A percentile compares a stretch with the other conserved stretches of the same genome.
These are phyloP conservation scores for Podaxis mareebaensis DNA, from an alignment of 768 basidiomycete genomes.

Conservation along the genomic window DNA sequence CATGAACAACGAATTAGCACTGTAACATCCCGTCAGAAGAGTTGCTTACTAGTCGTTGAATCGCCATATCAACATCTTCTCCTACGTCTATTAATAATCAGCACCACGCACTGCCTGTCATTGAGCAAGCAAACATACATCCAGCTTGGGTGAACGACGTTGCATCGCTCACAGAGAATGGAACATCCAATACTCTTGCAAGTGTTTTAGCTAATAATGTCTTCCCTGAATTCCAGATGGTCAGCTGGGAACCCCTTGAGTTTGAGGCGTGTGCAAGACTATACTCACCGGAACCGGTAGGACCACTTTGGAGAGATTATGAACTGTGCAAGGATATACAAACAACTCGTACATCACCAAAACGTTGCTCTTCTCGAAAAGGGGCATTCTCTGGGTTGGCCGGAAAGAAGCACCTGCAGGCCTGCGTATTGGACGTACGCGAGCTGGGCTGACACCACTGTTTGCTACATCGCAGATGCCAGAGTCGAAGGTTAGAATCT, in stretches of 20 bases:
- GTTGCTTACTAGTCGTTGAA: constrained; percentile 71
- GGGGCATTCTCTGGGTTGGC: constrained; percentile 45
- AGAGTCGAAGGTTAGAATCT: not conserved
- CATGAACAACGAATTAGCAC: not conserved
- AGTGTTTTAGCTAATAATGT: constrained; percentile 89
- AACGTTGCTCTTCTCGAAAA: constrained; percentile 96
- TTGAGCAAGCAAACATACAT: constrained; percentile 47
- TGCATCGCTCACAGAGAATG: constrained; percentile 92
- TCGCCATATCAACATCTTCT: constrained; percentile 93
- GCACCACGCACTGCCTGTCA: constrained; percentile 17
- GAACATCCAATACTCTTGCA: constrained; percentile 89
- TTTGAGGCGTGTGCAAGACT: not conserved
- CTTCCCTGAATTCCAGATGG: constrained; percentile 56
- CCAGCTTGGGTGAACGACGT: constrained; percentile 93
- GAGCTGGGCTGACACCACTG: constrained; percentile 53
- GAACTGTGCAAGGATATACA: not conserved
- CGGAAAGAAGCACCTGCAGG: constrained; percentile 35
- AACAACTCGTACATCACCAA: constrained; percentile 67
- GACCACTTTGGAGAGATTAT: constrained; percentile 51
- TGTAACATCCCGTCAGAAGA: not conserved
- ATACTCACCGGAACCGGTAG: constrained; percentile 76
- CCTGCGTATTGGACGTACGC: constrained; percentile 59
- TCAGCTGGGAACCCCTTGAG: not conserved
- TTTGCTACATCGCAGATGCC: constrained; percentile 24
- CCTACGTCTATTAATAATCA: constrained; percentile 69